A percentile compares a stretch with the other conserved stretches of the same genome.
These are phyloP conservation scores for Lentinula raphanica DNA, from an alignment of 768 basidiomycete genomes.

Conservation along the genomic window DNA sequence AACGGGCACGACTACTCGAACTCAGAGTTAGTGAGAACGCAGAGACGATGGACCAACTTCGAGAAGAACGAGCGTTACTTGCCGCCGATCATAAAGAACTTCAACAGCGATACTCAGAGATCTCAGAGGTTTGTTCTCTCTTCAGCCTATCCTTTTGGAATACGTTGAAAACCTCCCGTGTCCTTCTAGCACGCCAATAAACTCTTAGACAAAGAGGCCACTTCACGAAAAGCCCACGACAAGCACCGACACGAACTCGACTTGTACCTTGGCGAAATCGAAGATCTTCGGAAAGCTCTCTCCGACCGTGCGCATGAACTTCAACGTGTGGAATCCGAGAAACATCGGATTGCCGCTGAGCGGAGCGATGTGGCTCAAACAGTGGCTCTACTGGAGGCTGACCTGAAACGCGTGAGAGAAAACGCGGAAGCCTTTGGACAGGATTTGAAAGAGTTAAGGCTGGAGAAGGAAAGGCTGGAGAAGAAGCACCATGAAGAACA, in stretches of 20 bases:
- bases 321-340: conserved; percentile 59
- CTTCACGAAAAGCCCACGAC: conserved; percentile 64
- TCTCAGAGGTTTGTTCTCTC: conserved; percentile 50
- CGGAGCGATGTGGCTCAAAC: conserved; percentile 61
- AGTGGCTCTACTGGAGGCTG: conserved; percentile 64
- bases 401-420: conserved; percentile 67
- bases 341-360: conserved; percentile 54
- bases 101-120: conserved; percentile 60
- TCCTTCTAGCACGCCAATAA: conserved; percentile 50
- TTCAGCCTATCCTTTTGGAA: not conserved
- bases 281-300: conserved; percentile 67
- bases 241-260: conserved; percentile 71
- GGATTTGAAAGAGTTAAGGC: conserved; percentile 63
- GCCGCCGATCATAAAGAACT: conserved; percentile 67
- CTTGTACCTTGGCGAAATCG: conserved; percentile 64
- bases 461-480: conserved; percentile 63
- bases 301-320: conserved; percentile 57
- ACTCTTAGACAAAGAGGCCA: conserved; percentile 56
- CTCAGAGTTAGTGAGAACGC: conserved; percentile 63
- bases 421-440: conserved; percentile 77
- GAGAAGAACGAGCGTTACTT: conserved; percentile 71
- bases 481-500: conserved; percentile 51
- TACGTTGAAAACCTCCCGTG: not conserved
- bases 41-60: conserved; percentile 66
- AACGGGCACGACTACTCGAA: conserved; percentile 68